Base-by-base conservation (phyloP, 179 eudicot species). In the Camellia oleifera region DNA sequence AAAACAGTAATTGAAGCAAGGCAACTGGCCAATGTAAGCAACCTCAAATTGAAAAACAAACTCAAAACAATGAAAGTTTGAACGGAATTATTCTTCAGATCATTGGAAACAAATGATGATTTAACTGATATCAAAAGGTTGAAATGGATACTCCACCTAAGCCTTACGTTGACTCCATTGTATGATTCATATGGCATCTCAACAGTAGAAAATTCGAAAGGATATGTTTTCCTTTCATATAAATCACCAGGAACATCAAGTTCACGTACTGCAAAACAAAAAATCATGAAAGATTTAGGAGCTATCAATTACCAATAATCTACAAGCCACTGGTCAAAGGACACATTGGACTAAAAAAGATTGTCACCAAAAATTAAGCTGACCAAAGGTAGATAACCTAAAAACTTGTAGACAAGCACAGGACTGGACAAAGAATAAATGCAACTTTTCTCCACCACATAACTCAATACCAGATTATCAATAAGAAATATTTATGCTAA, bases 101-200 rank as follows among this genome's bases (percentile, higher is more conserved):
- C 52, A 6, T 10, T 58, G 63, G 14, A 58, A 15, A 58, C 15
- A 2, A 58, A 58, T 58, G n/a, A 58, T 58, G 15, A 58, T 4
- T 58, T 13, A 58, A 58, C 63, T 58, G 63, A 11, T 6, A 46
- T 11, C 14, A 74, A 54, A 13, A 48, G 40, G 53, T 13, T 2
- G 46, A 32, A 62, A 61, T 45, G 72, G 52, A 20, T 57, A 42
- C 78, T 87, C 62, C 85, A 90, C 93, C 93, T 90, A 75, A 90
- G 93, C 81, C 93, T 85, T 81, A 90, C 88, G 72, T 90, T 90
- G 83, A 88, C 93, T 80, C 93, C 93, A 76, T 85, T 88, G 74
- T 90, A 90, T 15, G 93, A 87, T 78, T 90, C 93, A 87, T 90
- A 88, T 6, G 91, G 91, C 93, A 90, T 90, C 78, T 90, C 93